Evolutionary conservation across 192 early-diverging fungal genomes (phyloP), one percentile per base, ranked within the genome.

Genomic region (Bifiguratus adelaidae): DNA sequence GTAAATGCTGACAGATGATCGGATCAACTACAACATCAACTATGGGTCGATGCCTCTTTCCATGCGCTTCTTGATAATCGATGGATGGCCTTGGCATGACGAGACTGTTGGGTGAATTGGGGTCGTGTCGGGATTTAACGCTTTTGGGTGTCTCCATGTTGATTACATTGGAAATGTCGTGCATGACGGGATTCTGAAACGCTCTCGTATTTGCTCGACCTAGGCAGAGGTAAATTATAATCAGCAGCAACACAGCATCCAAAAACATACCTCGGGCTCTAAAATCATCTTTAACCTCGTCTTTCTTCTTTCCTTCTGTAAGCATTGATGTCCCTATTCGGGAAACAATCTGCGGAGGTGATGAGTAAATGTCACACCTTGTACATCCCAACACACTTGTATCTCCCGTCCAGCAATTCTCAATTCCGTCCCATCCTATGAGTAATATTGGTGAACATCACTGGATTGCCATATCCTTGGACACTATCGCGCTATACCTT

Each of bases 1-100:
- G 58, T 3, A 74, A 50, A n/a, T 68, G 50, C 30, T 55, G 50
- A n/a, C 61, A 48, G 11, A 74, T 42, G 3, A 74, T 18, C 0
- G 71, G 71, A 33, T 74, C 71, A 18, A 74, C 56, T 1, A 74
- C 71, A 12, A 74, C 71, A 38, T 70, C 71, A 1, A 74, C 53
- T 18, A 67, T 30, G 2, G 55, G 55, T 7, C 22, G 29, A 42
- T 65, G 44, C 19, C 67, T 53, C 37, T 58, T 36, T 12, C n/a
- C n/a, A n/a, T n/a, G n/a, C n/a, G n/a, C n/a, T n/a, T n/a, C n/a
- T n/a, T n/a, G n/a, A n/a, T n/a, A n/a, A n/a, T n/a, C n/a, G n/a
- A n/a, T n/a, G n/a, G 62, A 44, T 16, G 60, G 66, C 0, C 61
- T 52, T n/a, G 59, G 64, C 16, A 70, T 27, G 0, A 67, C 30